Percentiles rank a stretch among this genome's conserved stretches.
Conservation (phyloP, 2,329 filamentous ascomycete genomes). For the Aspergillus costaricaensis region DNA sequence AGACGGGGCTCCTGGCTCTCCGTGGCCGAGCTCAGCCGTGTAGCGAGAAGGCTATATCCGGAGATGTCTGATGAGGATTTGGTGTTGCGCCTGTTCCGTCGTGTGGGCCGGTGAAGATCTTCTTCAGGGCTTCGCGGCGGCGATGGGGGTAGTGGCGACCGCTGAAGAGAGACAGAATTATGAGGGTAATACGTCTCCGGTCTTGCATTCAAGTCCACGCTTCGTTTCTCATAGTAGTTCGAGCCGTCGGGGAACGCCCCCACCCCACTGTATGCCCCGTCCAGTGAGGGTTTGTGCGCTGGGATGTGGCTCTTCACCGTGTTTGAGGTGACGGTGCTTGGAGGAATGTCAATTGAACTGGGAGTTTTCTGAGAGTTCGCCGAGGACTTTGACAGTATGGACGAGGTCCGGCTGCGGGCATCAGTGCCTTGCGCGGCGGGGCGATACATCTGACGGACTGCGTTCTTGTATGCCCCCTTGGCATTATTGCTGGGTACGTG, state of each 20-base stretch:
- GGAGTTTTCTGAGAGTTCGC: conserved; percentile 32
- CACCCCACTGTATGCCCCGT: conserved; percentile 19
- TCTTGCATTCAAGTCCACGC: conserved; percentile 32
- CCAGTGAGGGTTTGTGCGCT: conserved; percentile 24
- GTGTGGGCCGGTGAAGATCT: conserved; percentile 23
- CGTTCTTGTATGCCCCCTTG: conserved; percentile 10
- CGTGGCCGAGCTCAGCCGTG: conserved; percentile 33
- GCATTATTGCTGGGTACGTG: conserved; percentile 4
- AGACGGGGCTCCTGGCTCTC: conserved; percentile 31
- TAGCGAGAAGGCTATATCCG: conserved; percentile 40
- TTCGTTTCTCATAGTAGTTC: conserved; percentile 25
- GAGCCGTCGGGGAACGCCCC: conserved; percentile 23
- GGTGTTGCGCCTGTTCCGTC: conserved; percentile 26
- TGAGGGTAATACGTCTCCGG: conserved; percentile 38
- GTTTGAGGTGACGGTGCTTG: conserved; percentile 30
- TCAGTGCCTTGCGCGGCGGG: conserved; percentile 9
- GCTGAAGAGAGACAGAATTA: conserved; percentile 22
- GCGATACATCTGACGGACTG: conserved; percentile 12
- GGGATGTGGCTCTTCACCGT: conserved; percentile 27
- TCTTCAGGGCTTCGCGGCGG: conserved; percentile 38
- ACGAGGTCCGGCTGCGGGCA: conserved; percentile 36
- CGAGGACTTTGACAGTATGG: conserved; percentile 31
- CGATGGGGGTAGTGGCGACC: conserved; percentile 34
- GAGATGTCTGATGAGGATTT: conserved; percentile 28
- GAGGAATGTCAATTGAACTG: conserved; percentile 28